Evolutionary conservation across 257 asterid genomes (phyloP), one percentile per base, ranked within the genome.

Genomic region (Prunella vulgaris): DNA sequence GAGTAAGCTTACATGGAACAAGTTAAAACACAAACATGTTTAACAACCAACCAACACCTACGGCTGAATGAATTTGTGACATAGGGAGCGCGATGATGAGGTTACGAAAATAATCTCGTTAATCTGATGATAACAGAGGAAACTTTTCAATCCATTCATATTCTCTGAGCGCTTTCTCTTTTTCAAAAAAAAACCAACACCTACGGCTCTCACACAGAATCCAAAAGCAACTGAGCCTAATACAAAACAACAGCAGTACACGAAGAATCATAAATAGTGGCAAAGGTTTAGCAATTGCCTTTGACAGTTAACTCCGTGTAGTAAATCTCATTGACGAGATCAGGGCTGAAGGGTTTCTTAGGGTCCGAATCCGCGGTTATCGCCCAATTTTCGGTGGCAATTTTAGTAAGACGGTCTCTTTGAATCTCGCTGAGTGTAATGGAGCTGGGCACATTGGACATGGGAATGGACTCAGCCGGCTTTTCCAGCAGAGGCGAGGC

Each of bases 351-450:
- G 25, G 91, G 82, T 82, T 93, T 86, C 71, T 79, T 81, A 0
- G 82, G 72, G 14, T n/a, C 76, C 54, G 88, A 75, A 70, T 79
- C 93, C 24, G 79, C 81, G 9, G 87, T 80, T 70, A 65, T 80
- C 1, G 86, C 76, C 99, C 99, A 93, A 79, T 90, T 93, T 13
- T 80, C 89, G 10, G 79, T 85, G 1, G 99, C 97, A 14, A 87
- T 90, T 76, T 84, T 83, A 5, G 97, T 93, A 53, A 93, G 74
- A 35, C 93, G 90, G 86, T 93, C 99, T 37, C 93, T 84, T 72
- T 93, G 99, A 63, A 93, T 93, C 87, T 93, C 97, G 40, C 73
- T 85, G 7, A 93, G 85, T 64, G 99, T 93, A 60, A 93, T 87
- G 25, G 97, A 84, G 81, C 84, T 84, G 20, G 95, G 86, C 49